Evolutionary conservation across 176 grass and related monocot species (phyloP).

Genomic region (Ensete glaucum): DNA sequence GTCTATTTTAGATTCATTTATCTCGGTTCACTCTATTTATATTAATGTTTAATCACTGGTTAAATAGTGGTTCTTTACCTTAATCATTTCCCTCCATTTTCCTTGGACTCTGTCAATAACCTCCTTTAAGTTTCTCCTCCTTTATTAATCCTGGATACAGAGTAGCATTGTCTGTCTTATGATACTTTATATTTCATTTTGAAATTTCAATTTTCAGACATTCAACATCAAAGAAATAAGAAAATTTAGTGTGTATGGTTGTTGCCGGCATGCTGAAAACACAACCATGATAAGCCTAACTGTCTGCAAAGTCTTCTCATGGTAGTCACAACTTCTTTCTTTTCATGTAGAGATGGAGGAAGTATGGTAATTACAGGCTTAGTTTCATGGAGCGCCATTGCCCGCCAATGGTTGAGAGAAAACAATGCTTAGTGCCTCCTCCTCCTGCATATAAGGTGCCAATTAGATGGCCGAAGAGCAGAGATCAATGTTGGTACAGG

Average conservation of each 20-base stretch:
- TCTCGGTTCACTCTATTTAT: background rate
- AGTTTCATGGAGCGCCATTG: slow-evolving; percentile 95
- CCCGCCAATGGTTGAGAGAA: slow-evolving; percentile 57
- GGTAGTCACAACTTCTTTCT: background rate
- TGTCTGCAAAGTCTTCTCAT: background rate
- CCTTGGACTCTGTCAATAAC: background rate
- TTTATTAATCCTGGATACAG: background rate
- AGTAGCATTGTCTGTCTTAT: background rate
- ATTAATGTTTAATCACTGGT: background rate
- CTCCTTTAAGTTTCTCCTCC: background rate
- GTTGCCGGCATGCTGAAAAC: background rate
- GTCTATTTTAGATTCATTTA: background rate
- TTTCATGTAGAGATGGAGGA: slow-evolving; percentile 46
- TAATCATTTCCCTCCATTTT: background rate
- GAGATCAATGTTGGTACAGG: slow-evolving; percentile 93
- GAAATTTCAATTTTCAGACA: background rate
- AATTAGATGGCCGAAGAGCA: slow-evolving; percentile 96
- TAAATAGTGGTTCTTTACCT: background rate
- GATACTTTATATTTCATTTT: background rate
- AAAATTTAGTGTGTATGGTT: background rate
- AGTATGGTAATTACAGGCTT: slow-evolving; percentile 87
- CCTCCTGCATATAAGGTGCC: slow-evolving; percentile 78
- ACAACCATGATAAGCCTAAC: too few relatives aligned
- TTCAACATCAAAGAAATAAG: background rate
- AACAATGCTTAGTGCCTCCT: slow-evolving; percentile 70